Conservation (phyloP, 208 protist genomes). For the Leishmania amazonensis region DNA sequence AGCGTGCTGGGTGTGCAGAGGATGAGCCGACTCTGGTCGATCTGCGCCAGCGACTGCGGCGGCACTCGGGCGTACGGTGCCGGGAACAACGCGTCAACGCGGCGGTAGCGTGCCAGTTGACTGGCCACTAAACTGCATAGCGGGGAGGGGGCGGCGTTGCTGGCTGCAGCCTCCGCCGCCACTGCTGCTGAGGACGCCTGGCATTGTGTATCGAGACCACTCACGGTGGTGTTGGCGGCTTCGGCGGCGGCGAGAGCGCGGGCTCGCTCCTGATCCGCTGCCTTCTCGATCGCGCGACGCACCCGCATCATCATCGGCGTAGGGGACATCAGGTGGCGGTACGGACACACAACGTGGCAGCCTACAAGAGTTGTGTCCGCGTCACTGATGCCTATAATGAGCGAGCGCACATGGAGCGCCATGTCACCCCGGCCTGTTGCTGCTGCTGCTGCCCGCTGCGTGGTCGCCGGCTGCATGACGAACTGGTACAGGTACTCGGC, state of each 20-base stretch:
- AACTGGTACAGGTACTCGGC: slow-evolving; percentile 50
- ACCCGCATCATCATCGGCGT: slow-evolving; percentile 10
- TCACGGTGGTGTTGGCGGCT: neutral
- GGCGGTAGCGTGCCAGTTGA: slow-evolving; percentile 9
- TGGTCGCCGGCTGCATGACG: slow-evolving; percentile 4
- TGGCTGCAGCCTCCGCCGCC: neutral
- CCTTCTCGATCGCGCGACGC: slow-evolving; percentile 16
- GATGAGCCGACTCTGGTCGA: slow-evolving; percentile 36
- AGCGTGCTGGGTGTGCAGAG: slow-evolving; percentile 21
- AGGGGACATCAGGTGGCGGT: slow-evolving; percentile 26
- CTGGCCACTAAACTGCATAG: slow-evolving; percentile 1
- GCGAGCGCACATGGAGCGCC: slow-evolving; percentile 21
- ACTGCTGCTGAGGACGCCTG: neutral
- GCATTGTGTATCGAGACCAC: neutral
- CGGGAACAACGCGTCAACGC: slow-evolving; percentile 16
- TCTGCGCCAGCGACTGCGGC: slow-evolving; percentile 23
- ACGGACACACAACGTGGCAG: slow-evolving; percentile 75
- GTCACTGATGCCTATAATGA: slow-evolving; percentile 66
- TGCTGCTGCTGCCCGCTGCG: neutral
- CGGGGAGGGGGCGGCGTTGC: neutral
- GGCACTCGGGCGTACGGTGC: slow-evolving; percentile 16
- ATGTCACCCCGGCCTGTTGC: neutral
- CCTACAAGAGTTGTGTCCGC: slow-evolving; percentile 52
- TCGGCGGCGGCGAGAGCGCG: neutral
- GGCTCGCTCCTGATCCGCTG: slow-evolving; percentile 8